These are phyloP conservation scores for Calonectria montana DNA, from an alignment of 2,329 filamentous ascomycete species.

Conservation along the genomic window DNA sequence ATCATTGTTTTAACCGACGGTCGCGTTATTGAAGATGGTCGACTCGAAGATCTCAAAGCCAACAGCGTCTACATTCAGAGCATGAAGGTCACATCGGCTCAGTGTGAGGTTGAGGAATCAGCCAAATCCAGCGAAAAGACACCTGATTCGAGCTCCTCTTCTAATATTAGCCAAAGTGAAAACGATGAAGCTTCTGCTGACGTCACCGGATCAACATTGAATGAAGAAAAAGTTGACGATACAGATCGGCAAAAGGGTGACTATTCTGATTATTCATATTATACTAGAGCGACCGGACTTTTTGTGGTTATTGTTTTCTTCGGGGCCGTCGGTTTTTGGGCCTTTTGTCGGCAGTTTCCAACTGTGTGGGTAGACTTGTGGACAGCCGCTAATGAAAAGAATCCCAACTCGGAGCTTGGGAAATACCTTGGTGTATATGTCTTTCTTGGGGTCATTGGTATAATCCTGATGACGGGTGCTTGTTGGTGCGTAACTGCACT, in stretches of 20 bases:
- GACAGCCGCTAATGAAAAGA: neutral
- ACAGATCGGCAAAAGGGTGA: neutral
- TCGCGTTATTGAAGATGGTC: neutral
- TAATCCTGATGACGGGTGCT: neutral
- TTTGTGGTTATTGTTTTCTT: neutral
- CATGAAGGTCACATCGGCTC: neutral
- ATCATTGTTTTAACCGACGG: neutral
- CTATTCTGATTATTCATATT: neutral
- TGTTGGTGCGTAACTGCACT: neutral
- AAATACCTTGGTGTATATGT: neutral
- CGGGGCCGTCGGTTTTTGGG: neutral
- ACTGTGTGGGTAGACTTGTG: neutral
- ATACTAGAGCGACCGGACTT: neutral
- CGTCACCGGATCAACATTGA: neutral
- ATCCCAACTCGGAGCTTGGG: slow-evolving; percentile 17
- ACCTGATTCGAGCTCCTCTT: neutral
- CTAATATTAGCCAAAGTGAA: neutral
- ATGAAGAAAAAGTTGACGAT: neutral
- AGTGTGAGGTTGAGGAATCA: neutral
- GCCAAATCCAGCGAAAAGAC: neutral
- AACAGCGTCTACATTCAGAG: neutral
- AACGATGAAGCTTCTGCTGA: neutral
- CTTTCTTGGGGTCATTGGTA: neutral
- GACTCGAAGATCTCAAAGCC: neutral
- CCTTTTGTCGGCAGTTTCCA: neutral